Conservation (phyloP, 2,329 filamentous ascomycete genomes). For the Fusarium sp. region DNA sequence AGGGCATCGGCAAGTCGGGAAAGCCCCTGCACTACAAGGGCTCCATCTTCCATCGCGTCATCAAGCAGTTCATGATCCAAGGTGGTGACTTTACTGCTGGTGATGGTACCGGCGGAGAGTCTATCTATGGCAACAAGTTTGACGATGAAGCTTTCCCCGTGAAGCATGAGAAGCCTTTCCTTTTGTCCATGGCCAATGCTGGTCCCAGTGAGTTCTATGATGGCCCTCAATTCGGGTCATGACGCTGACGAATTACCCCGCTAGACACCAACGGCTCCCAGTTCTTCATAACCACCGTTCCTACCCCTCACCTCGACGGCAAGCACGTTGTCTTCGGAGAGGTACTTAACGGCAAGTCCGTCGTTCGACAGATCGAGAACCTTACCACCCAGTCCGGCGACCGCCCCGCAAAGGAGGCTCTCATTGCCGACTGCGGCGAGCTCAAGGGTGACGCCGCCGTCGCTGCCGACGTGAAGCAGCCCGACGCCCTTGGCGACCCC, state of each 20-base stretch:
- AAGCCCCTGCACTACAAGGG: constrained; percentile 94
- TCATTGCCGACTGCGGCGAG: constrained; percentile 87
- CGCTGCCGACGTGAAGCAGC: constrained; percentile 72
- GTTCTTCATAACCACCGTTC: constrained; percentile 97
- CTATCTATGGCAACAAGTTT: constrained; percentile 97
- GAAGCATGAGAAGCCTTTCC: constrained; percentile 92
- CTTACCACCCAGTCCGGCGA: constrained; percentile 78
- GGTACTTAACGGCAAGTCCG: constrained; percentile 90
- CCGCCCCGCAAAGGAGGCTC: constrained; percentile 79
- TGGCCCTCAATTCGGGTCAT: neutral
- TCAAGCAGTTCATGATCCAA: constrained; percentile 97
- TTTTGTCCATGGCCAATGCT: constrained; percentile 98
- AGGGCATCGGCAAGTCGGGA: constrained; percentile 82
- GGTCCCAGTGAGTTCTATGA: constrained; percentile 74
- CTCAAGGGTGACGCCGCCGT: constrained; percentile 78
- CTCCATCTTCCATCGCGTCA: constrained; percentile 93
- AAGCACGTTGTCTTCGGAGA: constrained; percentile 99
- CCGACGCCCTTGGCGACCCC: constrained; percentile 86
- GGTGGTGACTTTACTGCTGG: constrained; percentile 96
- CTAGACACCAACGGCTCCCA: constrained; percentile 93
- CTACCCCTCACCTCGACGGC: constrained; percentile 92
- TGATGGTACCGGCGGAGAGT: constrained; percentile 95
- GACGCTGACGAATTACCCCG: constrained; percentile 25
- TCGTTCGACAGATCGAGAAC: constrained; percentile 92
- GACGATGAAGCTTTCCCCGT: constrained; percentile 94